Evolutionary conservation across 2,329 filamentous ascomycete genomes (phyloP), one percentile per base, ranked within the genome.

Genomic region (Phaeosphaeria sp.): DNA sequence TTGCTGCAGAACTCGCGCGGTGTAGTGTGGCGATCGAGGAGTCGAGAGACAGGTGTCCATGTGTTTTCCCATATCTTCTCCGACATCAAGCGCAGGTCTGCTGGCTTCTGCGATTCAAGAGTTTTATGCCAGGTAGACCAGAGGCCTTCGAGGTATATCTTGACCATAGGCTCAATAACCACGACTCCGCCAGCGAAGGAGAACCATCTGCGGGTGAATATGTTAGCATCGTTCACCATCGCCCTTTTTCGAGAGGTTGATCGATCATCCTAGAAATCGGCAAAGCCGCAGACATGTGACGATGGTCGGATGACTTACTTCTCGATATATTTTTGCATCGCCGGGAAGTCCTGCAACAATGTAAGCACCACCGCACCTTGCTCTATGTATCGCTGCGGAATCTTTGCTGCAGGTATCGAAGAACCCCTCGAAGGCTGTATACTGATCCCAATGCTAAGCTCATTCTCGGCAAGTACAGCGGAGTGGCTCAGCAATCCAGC

Each of bases 61-160:
- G 79, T 80, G 52, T 81, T 82, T 0, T 72, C 62, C 78, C 78
- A 82, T 3, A 81, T 69, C 24, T 73, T 69, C 47, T 78, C 75
- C 7, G 79, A 81, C 47, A 81, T 73, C 3, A 60, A 59, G 9
- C 69, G 66, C 5, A 81, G 64, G 21, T 75, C 67, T 6, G 70
- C 66, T 1, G 67, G 53, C 20, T 70, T 72, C 48, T 72, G 64
- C 1, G 55, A 53, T 20, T 64, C 58, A 2, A 77, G 62, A 0
- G 58, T 56, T 20, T 68, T 71, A 8, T 67, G 67, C 67, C 74
- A 74, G 3, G 61, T 60, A 2, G 63, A 60, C 64, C 66, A 72
- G 6, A 76, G n/a, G 1, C 65, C 68, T 6, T 62, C 46, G 2
- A 64, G 61, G 56, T 67, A 75, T 3, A 72, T 68, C 47, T 70